Evolutionary conservation across 108 stramenopile species (phyloP).

Genomic region (Cyclotella atomus): DNA sequence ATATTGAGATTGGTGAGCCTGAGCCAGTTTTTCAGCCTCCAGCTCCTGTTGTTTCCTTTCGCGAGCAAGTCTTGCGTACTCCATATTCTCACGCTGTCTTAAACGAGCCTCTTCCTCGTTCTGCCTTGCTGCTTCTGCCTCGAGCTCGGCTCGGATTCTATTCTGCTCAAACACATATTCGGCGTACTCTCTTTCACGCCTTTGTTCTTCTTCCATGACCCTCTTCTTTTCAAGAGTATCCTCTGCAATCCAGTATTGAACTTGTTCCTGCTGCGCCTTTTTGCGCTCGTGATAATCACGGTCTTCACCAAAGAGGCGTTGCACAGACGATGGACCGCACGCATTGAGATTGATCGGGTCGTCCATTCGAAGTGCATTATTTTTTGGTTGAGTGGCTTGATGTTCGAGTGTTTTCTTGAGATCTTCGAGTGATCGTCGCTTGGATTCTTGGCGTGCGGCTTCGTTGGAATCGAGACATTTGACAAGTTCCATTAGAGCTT

Average conservation of each 20-base stretch:
- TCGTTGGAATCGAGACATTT: constrained; percentile 16
- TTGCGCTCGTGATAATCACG: constrained; percentile 17
- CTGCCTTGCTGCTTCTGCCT: constrained; percentile 1
- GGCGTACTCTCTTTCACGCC: constrained; percentile 34
- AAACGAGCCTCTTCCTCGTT: constrained; percentile 30
- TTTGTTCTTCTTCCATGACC: constrained; percentile 28
- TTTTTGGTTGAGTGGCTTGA: constrained; percentile 45
- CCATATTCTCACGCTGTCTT: constrained; percentile 42
- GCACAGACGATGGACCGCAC: constrained; percentile 50
- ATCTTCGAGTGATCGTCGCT: constrained; percentile 32
- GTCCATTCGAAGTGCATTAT: constrained; percentile 44
- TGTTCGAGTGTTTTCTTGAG: constrained; percentile 30
- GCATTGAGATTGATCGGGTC: constrained; percentile 28
- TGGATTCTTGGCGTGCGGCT: constrained; percentile 22
- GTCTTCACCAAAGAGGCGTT: constrained; percentile 48
- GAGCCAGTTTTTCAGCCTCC: constrained; percentile 26
- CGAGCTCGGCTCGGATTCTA: constrained; percentile 26
- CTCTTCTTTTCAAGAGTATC: constrained; percentile 36
- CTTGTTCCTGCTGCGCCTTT: constrained; percentile 49
- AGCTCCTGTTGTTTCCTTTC: constrained; percentile 27
- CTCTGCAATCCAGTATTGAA: constrained; percentile 41
- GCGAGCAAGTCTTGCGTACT: constrained; percentile 25
- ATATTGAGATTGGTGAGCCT: constrained; percentile 30
- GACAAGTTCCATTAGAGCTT: constrained; percentile 31
- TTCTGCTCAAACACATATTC: constrained; percentile 37